Evolutionary conservation across 2,329 filamentous ascomycete species (phyloP).

Genomic region (Zasmidium angulare): DNA sequence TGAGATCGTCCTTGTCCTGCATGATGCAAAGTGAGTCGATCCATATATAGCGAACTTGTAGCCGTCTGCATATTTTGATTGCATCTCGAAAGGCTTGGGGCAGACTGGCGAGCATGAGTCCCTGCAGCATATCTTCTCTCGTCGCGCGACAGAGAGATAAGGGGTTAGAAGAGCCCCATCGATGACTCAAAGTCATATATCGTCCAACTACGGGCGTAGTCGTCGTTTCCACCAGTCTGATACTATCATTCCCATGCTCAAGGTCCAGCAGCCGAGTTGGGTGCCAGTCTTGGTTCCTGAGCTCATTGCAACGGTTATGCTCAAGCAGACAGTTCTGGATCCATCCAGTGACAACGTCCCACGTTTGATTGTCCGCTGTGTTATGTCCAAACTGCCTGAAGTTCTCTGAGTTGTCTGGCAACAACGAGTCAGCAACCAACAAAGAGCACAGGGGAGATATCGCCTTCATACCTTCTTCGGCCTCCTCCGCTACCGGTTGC

Average conservation of each 20-base stretch:
- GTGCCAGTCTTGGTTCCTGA: neutral
- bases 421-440: too few species aligned
- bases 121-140: neutral
- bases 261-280: neutral
- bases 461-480: too few species aligned
- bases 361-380: too few species aligned
- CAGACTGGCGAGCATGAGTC: neutral
- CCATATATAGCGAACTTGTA: neutral
- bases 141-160: neutral
- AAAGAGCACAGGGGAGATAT: too few species aligned
- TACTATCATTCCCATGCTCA: neutral
- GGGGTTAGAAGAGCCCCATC: neutral
- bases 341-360: too few species aligned
- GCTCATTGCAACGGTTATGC: neutral
- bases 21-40: too few species aligned
- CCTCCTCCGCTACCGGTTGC: neutral
- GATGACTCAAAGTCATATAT: neutral
- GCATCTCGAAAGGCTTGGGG: neutral
- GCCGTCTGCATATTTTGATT: neutral
- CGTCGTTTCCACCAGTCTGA: neutral
- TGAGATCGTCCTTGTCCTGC: neutral
- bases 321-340: too few species aligned
- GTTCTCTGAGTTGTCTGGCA: too few species aligned
- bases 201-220: neutral
- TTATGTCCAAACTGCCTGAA: too few species aligned